phyloP scores from a whole-genome alignment of 306 rosid genomes.

The Quercus berberidifolia region DNA sequence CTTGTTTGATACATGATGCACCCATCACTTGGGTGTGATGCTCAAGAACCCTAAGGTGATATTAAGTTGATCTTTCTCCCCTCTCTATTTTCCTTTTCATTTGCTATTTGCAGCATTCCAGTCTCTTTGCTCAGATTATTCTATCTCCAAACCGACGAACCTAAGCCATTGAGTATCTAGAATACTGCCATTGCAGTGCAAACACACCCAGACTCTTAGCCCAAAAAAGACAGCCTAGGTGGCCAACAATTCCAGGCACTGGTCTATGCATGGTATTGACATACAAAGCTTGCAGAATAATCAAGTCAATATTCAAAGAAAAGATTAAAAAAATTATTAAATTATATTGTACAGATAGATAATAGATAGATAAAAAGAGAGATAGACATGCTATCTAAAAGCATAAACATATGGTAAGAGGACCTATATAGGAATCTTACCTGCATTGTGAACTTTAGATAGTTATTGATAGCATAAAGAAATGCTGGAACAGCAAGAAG shows the following conservation, averaged over 20 bases:
- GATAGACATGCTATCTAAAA: neutral
- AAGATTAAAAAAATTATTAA: neutral
- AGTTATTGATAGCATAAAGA: conserved; percentile 92
- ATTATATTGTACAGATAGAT: neutral
- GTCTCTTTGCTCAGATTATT: neutral
- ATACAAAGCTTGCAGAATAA: neutral
- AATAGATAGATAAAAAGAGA: too few species aligned
- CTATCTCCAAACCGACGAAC: neutral
- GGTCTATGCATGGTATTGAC: neutral
- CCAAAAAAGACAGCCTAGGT: neutral
- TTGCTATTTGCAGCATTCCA: neutral
- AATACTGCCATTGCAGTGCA: neutral
- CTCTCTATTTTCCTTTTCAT: neutral
- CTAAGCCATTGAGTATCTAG: neutral
- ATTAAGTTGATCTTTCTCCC: neutral
- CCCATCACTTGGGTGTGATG: neutral
- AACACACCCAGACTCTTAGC: neutral
- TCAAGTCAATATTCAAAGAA: neutral
- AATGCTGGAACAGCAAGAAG: conserved; percentile 98
- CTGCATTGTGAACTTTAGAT: conserved; percentile 99
- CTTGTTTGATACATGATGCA: neutral
- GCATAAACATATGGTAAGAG: neutral
- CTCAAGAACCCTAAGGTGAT: neutral
- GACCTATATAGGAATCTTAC: conserved; percentile 31
- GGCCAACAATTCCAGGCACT: neutral